A percentile compares a stretch with the other conserved stretches of the same genome.
Evolutionary conservation across 2,329 filamentous ascomycete species (phyloP).

Genomic region (Ceratocystiopsis brevicomis): DNA sequence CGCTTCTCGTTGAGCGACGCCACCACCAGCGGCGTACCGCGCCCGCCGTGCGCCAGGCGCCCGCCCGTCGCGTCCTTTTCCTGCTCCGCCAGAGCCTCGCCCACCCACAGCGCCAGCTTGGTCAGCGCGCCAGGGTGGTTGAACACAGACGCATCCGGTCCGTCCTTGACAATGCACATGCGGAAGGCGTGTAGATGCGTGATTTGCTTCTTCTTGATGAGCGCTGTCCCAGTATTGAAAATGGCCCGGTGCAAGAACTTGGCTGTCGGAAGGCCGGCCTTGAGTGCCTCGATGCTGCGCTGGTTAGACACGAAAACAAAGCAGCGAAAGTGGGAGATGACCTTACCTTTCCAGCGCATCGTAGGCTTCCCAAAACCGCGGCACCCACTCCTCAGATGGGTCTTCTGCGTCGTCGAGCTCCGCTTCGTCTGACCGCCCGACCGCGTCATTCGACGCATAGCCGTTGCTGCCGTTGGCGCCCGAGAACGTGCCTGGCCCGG

Average conservation of each 20-base stretch:
- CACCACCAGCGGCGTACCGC: slow-evolving; percentile 72
- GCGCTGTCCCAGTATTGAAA: slow-evolving; percentile 72
- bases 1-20: slow-evolving; percentile 74
- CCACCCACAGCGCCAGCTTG: slow-evolving; percentile 86
- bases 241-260: slow-evolving; percentile 85
- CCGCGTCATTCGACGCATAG: slow-evolving; percentile 21
- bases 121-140: slow-evolving; percentile 83
- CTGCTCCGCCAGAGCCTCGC: slow-evolving; percentile 76
- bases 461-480: slow-evolving; percentile 14
- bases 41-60: slow-evolving; percentile 45
- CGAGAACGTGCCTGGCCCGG: slow-evolving; percentile 15
- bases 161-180: slow-evolving; percentile 89
- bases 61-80: slow-evolving; percentile 55
- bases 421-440: slow-evolving; percentile 21
- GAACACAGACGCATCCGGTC: slow-evolving; percentile 79
- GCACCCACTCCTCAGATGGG: slow-evolving; percentile 39
- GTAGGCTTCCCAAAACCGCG: slow-evolving; percentile 53
- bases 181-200: slow-evolving; percentile 82
- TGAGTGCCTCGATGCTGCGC: slow-evolving; percentile 53
- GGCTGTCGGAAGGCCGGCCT: slow-evolving; percentile 59
- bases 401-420: slow-evolving; percentile 22
- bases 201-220: slow-evolving; percentile 88
- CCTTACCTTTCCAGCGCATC: slow-evolving; percentile 51
- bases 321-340: neutral
- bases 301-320: neutral